A percentile compares a stretch with the other conserved stretches of the same genome.
Evolutionary conservation across 495 filamentous ascomycete genomes (phyloP).

Genomic region (Hypoxylon fragiforme): DNA sequence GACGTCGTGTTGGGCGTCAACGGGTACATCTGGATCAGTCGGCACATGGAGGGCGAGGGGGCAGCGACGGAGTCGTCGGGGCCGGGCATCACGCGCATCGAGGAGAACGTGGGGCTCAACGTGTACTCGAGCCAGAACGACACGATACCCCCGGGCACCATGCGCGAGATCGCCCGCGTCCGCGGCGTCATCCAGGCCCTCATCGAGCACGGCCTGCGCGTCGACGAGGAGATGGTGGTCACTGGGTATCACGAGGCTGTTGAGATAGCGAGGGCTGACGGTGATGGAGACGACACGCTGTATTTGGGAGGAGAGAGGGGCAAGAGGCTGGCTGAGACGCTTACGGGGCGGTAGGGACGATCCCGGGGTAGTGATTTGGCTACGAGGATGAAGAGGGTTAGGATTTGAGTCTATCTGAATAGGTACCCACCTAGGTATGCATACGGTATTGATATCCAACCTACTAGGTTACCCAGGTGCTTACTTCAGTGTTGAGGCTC

Average conservation of each 20-base stretch:
- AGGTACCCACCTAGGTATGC: too few species aligned
- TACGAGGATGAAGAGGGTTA: not conserved
- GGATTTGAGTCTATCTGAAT: not conserved
- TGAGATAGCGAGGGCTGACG: constrained; percentile 65
- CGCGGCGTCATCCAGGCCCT: constrained; percentile 77
- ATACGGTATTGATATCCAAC: too few species aligned
- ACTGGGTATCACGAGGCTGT: constrained; percentile 77
- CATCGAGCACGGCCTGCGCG: constrained; percentile 75
- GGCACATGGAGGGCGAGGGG: constrained; percentile 62
- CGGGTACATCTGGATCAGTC: constrained; percentile 92
- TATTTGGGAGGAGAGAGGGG: constrained; percentile 78
- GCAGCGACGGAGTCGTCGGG: constrained; percentile 42
- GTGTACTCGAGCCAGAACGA: constrained; percentile 95
- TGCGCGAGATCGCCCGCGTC: constrained; percentile 84
- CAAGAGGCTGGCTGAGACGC: constrained; percentile 63
- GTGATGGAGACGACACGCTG: constrained; percentile 52
- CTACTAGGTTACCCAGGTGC: too few species aligned
- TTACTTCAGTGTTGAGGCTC: too few species aligned
- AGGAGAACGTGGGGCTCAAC: constrained; percentile 68
- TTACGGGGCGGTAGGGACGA: constrained; percentile 44
- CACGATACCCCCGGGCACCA: constrained; percentile 69
- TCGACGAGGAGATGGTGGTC: constrained; percentile 91
- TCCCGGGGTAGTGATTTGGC: not conserved
- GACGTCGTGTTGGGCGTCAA: constrained; percentile 93
- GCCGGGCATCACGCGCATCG: constrained; percentile 72